Evolutionary conservation across 2,329 filamentous ascomycete genomes (phyloP), one percentile per base, ranked within the genome.

Genomic region (Magnaporthiopsis rhizophila): DNA sequence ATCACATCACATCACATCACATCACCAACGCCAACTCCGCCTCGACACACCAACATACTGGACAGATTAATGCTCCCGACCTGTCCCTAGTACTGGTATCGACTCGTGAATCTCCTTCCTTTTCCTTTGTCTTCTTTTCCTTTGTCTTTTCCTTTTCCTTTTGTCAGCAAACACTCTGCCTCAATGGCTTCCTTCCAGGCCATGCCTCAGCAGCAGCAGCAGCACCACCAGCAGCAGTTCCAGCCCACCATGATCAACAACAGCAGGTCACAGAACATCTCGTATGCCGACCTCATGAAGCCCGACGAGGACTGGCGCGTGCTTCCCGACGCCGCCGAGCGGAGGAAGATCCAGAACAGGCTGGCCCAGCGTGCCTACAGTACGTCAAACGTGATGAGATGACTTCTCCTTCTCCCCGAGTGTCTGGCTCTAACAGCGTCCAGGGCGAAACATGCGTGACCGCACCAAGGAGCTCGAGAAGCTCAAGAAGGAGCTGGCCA

Each of bases 401-500:
- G 30, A 30, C 2, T 5, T 7, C 9, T 34, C 2, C 11, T 2
- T 34, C 32, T 12, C 32, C 32, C 11, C 32, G 32, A 34, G 32
- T 34, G 11, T 34, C 32, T 12, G 32, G 32, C 32, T 34, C 60
- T 38, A 32, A 13, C 56, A 32, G 26, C 50, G 15, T 36, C 11
- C 56, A 63, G 62, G 62, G 56, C 62, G 62, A n/a, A 63, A 63
- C 56, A 63, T 63, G 62, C 62, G 62, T 32, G 62, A 63, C 62
- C 62, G 62, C 62, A 63, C 62, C 56, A 63, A 63, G 53, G 62
- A 63, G 53, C 62, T 63, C 62, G 62, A 63, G 50, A 63, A 63
- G 62, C 62, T 63, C 53, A 63, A 63, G 62, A 63, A 63, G 62
- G 62, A 63, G 45, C 56, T 63, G 56, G 62, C 62, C 24, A 58